Conservation (phyloP, 768 basidiomycete species). For the Porphyrellus cyaneotinctus region DNA sequence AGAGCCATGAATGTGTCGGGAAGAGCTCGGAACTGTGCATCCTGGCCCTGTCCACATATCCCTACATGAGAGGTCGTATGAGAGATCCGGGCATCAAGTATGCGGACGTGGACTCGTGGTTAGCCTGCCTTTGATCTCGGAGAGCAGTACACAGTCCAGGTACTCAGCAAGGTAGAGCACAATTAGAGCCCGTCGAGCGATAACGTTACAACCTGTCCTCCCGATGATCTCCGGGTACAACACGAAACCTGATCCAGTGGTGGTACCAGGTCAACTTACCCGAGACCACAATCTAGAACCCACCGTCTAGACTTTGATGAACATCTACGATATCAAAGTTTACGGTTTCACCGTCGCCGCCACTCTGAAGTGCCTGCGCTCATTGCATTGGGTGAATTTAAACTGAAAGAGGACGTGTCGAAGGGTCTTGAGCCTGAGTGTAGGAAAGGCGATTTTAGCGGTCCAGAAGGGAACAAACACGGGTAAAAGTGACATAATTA, state of each 20-base stretch:
- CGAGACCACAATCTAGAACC: conserved; percentile 7
- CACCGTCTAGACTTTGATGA: conserved; percentile 33
- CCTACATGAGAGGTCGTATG: conserved; percentile 45
- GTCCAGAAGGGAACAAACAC: conserved; percentile 34
- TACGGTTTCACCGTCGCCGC: conserved; percentile 40
- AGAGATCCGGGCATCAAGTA: conserved; percentile 13
- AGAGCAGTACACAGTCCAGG: conserved; percentile 10
- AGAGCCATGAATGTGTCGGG: too few species aligned
- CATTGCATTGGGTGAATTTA: conserved; percentile 44
- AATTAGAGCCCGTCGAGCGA: too few species aligned
- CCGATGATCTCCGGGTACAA: conserved; percentile 24
- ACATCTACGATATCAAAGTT: conserved; percentile 40
- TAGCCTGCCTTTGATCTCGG: conserved; percentile 3
- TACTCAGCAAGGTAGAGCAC: conserved; percentile 21
- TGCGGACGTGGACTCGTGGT: conserved; percentile 2
- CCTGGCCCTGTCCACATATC: conserved; percentile 45
- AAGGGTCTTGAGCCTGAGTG: conserved; percentile 42
- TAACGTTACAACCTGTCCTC: too few species aligned
- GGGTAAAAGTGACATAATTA: conserved; percentile 24
- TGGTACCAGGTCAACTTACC: conserved; percentile 1
- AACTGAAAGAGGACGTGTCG: conserved; percentile 43
- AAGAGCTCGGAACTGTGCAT: neutral
- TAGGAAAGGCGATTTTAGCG: conserved; percentile 37
- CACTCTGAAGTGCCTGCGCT: conserved; percentile 35
- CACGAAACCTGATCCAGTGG: conserved; percentile 5